phyloP scores from a whole-genome alignment of 73 alveolate species.

The Halteria grandinella region DNA sequence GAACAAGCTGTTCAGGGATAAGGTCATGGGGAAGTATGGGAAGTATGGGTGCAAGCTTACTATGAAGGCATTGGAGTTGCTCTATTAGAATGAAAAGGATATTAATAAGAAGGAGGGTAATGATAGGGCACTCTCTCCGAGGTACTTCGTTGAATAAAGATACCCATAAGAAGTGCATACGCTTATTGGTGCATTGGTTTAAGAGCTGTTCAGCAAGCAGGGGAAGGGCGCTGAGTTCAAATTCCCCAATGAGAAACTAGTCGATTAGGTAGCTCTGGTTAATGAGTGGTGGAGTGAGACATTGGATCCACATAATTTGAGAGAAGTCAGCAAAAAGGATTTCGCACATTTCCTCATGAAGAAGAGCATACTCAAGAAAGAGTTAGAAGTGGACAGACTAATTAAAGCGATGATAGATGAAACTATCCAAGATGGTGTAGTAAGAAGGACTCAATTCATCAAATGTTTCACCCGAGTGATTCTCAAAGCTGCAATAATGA shows the following conservation, averaged over 20 bases:
- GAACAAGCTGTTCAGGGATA: background rate
- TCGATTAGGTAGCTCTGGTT: slow-evolving; percentile 7
- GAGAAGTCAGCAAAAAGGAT: slow-evolving; percentile 8
- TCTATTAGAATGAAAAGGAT: no score
- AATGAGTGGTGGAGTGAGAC: slow-evolving; percentile 37
- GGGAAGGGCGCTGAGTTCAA: background rate
- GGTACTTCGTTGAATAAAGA: background rate
- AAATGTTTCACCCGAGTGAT: slow-evolving; percentile 29
- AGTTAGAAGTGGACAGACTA: slow-evolving; percentile 32
- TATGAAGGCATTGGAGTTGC: no score
- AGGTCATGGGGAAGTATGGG: slow-evolving; percentile 3
- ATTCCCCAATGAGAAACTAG: slow-evolving; percentile 41
- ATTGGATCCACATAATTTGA: slow-evolving; percentile 6
- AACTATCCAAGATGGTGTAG: slow-evolving; percentile 9
- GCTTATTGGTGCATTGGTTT: slow-evolving; percentile 10
- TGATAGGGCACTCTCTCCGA: no score
- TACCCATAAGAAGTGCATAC: background rate
- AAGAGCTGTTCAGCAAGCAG: background rate
- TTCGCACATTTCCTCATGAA: slow-evolving; percentile 7
- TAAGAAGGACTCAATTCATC: slow-evolving; percentile 26
- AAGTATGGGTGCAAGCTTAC: slow-evolving; percentile 12
- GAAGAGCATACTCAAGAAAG: slow-evolving; percentile 18
- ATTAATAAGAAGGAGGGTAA: no score
- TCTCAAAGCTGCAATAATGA: slow-evolving; percentile 43
- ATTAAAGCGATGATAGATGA: slow-evolving; percentile 33